Evolutionary conservation across 2,329 filamentous ascomycete genomes (phyloP).

Genomic region (Macroventuria anomochaeta): DNA sequence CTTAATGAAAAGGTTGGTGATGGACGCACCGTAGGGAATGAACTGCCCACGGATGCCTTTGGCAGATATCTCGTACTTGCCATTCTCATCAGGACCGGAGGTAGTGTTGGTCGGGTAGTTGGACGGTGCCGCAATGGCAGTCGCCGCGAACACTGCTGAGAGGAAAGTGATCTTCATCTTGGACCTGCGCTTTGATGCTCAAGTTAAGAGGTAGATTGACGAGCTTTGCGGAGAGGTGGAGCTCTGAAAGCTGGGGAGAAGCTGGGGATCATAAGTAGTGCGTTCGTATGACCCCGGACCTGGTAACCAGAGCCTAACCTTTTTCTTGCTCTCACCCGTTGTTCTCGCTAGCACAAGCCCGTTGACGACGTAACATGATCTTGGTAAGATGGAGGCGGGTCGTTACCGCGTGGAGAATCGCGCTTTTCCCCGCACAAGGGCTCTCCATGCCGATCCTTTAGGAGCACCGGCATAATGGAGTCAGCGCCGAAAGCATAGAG

Average conservation of each 20-base stretch:
- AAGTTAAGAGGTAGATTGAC: conserved; percentile 23
- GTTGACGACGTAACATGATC: conserved; percentile 21
- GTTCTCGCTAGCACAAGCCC: conserved; percentile 13
- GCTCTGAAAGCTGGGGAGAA: conserved; percentile 21
- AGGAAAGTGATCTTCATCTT: conserved; percentile 35
- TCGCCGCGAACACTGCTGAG: conserved; percentile 34
- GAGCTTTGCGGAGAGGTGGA: conserved; percentile 17
- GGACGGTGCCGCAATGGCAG: conserved; percentile 39
- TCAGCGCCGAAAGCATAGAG: conserved; percentile 9
- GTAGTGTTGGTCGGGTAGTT: conserved; percentile 28
- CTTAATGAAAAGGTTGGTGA: conserved; percentile 73
- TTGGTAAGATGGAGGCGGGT: conserved; percentile 20
- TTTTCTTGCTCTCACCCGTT: conserved; percentile 17
- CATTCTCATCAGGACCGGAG: conserved; percentile 48
- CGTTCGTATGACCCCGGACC: conserved; percentile 22
- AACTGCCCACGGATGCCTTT: conserved; percentile 72
- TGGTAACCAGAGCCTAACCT: conserved; percentile 28
- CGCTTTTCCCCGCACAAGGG: conserved; percentile 37
- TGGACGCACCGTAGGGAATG: conserved; percentile 75
- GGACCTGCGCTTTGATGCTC: conserved; percentile 21
- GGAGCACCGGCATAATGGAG: conserved; percentile 36
- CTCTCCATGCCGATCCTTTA: conserved; percentile 28
- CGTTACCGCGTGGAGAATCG: conserved; percentile 23
- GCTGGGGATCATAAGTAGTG: conserved; percentile 21
- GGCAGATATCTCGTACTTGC: conserved; percentile 75